Base-by-base conservation (phyloP, 768 basidiomycete species). In the Vararia minispora region DNA sequence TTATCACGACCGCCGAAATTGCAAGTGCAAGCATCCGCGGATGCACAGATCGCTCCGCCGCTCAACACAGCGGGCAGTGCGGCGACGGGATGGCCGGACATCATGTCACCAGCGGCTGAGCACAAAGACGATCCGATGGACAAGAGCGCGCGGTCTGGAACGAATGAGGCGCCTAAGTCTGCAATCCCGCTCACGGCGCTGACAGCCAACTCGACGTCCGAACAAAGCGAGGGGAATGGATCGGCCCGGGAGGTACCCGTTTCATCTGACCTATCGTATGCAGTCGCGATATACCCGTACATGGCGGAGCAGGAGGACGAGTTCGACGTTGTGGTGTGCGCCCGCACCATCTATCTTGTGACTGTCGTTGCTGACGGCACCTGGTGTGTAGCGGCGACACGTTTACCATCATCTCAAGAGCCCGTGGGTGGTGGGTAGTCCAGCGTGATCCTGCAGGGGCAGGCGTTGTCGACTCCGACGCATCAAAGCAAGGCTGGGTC, bases 341-440 rank as follows among this genome's bases (percentile, higher is more conserved):
- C 71, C 8, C 41, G n/a, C 14, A 38, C 33, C 40, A 40, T 39
- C 14, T 43, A 21, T 40, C 45, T 50, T 27, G 50, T 22, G 2
- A 30, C 20, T 38, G 31, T 26, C 40, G 16, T 43, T 12, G 32
- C 35, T 28, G 9, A 23, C n/a, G n/a, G n/a, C n/a, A n/a, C n/a
- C n/a, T n/a, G n/a, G n/a, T 23, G 40, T 29, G 12, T 39, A 92
- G 89, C 12, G 90, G 89, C 28, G 88, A 92, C 53, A 90, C 90
- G 1, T 97, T 91, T 60, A 76, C 94, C 45, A 92, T 97, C 46
- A 64, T 91, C 28, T 87, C 87, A 38, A 78, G 92, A 37, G 82
- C 91, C n/a, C 80, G 92, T 39, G 94, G 95, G 1, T 99, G 95
- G 95, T 99, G 94, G 90, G 86, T 97, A 24, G 95, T 98, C 4